A percentile compares a stretch with the other conserved stretches of the same genome.
Evolutionary conservation across 73 alveolate species (phyloP).

Genomic region (Urostyla sp.): DNA sequence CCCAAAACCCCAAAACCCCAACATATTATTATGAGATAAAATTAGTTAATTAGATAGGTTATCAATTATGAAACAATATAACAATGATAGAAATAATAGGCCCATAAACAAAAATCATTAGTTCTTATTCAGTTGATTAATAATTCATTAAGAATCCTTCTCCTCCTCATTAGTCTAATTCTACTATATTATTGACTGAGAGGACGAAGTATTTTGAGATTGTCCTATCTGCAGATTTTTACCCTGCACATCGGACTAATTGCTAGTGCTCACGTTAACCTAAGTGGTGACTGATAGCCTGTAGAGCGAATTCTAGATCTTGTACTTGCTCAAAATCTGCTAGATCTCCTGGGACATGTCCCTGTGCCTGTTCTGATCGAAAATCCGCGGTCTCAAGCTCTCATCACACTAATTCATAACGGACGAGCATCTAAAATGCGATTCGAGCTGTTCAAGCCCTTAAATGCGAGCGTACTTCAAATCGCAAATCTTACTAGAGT

Average conservation of each 20-base stretch:
- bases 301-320: background rate
- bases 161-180: background rate
- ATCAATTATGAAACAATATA: background rate
- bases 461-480: constrained; percentile 82
- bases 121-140: background rate
- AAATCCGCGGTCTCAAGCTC: constrained; percentile 39
- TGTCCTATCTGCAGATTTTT: no score
- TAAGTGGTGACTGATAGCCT: background rate
- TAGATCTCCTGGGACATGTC: constrained; percentile 15
- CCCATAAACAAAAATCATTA: background rate
- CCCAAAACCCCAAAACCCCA: constrained; percentile 21
- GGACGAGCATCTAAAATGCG: constrained; percentile 74
- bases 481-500: constrained; percentile 81
- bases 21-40: background rate
- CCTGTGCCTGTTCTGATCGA: background rate
- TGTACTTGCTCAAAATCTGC: background rate
- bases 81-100: no score
- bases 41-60: background rate
- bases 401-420: constrained; percentile 63
- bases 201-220: no score
- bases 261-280: background rate
- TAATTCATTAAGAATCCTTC: background rate
- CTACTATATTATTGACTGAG: background rate
- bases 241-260: no score
- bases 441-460: constrained; percentile 73